phyloP scores from a whole-genome alignment of 2,329 filamentous ascomycete genomes.

The Hymenoscyphus fraxineus region DNA sequence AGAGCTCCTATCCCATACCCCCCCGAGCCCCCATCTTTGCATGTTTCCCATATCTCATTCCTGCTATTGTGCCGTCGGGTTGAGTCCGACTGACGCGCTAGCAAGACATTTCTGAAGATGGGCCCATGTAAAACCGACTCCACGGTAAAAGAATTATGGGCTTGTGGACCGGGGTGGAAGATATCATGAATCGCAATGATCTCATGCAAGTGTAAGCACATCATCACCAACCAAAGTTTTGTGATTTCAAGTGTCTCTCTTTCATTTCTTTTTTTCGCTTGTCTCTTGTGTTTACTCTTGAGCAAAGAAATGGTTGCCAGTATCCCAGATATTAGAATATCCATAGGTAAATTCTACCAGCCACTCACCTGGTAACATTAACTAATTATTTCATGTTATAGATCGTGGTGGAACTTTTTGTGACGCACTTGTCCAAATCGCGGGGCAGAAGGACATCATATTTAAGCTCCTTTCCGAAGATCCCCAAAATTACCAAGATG shows the following conservation, averaged over 20 bases:
- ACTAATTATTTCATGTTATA: constrained; percentile 2
- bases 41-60: neutral
- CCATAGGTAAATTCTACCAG: constrained; percentile 2
- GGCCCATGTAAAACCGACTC: neutral
- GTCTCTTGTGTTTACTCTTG: neutral
- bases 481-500: constrained; percentile 63
- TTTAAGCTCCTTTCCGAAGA: constrained; percentile 74
- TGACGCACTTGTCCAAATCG: constrained; percentile 54
- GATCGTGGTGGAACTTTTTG: constrained; percentile 66
- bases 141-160: neutral
- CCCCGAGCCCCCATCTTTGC: neutral
- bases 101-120: neutral
- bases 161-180: neutral
- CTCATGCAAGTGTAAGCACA: neutral
- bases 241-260: neutral
- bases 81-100: neutral
- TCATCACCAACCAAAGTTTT: neutral
- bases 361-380: neutral
- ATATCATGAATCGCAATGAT: neutral
- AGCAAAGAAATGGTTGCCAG: neutral
- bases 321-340: neutral
- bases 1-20: no score
- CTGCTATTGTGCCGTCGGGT: neutral
- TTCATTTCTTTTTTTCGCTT: neutral
- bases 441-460: constrained; percentile 59